phyloP scores from a whole-genome alignment of 2,329 filamentous ascomycete genomes.

The Calonectria henricotiae region DNA sequence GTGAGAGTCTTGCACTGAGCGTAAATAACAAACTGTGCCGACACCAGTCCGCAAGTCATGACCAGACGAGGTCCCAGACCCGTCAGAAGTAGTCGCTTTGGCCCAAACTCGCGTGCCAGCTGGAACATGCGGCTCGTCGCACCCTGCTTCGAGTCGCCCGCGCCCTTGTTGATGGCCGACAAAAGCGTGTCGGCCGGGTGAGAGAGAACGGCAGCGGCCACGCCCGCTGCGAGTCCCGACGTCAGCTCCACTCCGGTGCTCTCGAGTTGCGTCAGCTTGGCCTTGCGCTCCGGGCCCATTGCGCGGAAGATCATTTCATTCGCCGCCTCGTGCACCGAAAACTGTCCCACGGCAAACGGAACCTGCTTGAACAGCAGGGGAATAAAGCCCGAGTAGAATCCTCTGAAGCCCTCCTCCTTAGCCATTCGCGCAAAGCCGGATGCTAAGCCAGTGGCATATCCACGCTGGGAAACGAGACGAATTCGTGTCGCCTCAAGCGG shows the following conservation, averaged over 20 bases:
- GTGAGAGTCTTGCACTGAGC: slow-evolving; percentile 70
- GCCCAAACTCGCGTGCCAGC: slow-evolving; percentile 68
- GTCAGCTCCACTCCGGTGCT: slow-evolving; percentile 89
- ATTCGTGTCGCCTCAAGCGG: slow-evolving; percentile 88
- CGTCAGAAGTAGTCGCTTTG: slow-evolving; percentile 64
- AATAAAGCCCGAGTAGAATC: slow-evolving; percentile 93
- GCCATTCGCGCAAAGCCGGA: slow-evolving; percentile 83
- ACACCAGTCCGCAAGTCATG: slow-evolving; percentile 70
- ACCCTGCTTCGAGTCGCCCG: slow-evolving; percentile 65
- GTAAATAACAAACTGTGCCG: slow-evolving; percentile 71
- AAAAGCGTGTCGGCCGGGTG: slow-evolving; percentile 84
- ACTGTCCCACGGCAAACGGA: slow-evolving; percentile 95
- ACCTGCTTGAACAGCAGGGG: slow-evolving; percentile 91
- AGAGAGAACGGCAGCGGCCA: slow-evolving; percentile 89
- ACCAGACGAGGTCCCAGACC: slow-evolving; percentile 68
- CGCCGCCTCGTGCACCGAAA: slow-evolving; percentile 93
- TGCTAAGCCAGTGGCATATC: slow-evolving; percentile 81
- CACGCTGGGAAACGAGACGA: slow-evolving; percentile 86
- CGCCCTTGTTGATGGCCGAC: slow-evolving; percentile 72
- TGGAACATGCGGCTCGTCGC: slow-evolving; percentile 69
- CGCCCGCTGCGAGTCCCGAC: slow-evolving; percentile 89
- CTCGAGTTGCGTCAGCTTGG: slow-evolving; percentile 77
- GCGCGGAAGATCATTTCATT: slow-evolving; percentile 81
- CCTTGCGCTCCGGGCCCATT: slow-evolving; percentile 79
- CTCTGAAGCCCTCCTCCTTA: slow-evolving; percentile 82